These are phyloP conservation scores for Coemansia asiatica DNA, from an alignment of 192 early-diverging fungal species.

Conservation along the genomic window DNA sequence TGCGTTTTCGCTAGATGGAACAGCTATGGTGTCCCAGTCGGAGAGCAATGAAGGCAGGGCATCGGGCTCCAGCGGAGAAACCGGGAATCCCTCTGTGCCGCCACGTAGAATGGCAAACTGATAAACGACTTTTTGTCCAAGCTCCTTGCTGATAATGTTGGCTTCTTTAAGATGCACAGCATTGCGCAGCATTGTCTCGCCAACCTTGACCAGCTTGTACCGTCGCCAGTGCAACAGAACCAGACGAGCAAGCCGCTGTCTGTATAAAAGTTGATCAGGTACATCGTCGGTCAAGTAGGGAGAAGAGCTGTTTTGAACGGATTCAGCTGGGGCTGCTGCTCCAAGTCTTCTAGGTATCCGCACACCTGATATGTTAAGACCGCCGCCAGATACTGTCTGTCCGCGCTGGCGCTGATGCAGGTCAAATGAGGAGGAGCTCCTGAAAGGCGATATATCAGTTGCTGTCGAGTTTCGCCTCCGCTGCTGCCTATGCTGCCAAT, in stretches of 20 bases:
- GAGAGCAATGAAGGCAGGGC: constrained; percentile 40
- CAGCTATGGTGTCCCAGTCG: constrained; percentile 28
- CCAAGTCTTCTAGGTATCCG: not conserved
- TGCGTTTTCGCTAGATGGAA: not conserved
- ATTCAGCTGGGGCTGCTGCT: not conserved
- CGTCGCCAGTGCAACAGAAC: constrained; percentile 43
- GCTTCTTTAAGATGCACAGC: constrained; percentile 82
- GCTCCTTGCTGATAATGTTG: constrained; percentile 83
- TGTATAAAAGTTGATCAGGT: constrained; percentile 8
- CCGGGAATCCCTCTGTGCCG: constrained; percentile 27
- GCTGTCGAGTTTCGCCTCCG: constrained; percentile 31
- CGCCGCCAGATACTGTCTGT: constrained; percentile 21
- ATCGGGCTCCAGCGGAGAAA: constrained; percentile 51
- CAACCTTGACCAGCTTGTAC: constrained; percentile 61
- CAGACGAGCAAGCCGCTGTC: constrained; percentile 25
- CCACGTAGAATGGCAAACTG: constrained; percentile 78
- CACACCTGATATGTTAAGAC: constrained; percentile 2
- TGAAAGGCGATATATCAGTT: constrained; percentile 12
- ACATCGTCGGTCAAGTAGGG: constrained; percentile 1
- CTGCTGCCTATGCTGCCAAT: constrained; percentile 2
- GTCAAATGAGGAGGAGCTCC: not conserved
- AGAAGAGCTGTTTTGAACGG: not conserved
- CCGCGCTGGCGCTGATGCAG: constrained; percentile 26
- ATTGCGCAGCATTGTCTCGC: constrained; percentile 67
- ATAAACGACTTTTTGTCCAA: constrained; percentile 78